Evolutionary conservation across 495 filamentous ascomycete species (phyloP), one percentile per base, ranked within the genome.

Genomic region (Cudoniella acicularis): DNA sequence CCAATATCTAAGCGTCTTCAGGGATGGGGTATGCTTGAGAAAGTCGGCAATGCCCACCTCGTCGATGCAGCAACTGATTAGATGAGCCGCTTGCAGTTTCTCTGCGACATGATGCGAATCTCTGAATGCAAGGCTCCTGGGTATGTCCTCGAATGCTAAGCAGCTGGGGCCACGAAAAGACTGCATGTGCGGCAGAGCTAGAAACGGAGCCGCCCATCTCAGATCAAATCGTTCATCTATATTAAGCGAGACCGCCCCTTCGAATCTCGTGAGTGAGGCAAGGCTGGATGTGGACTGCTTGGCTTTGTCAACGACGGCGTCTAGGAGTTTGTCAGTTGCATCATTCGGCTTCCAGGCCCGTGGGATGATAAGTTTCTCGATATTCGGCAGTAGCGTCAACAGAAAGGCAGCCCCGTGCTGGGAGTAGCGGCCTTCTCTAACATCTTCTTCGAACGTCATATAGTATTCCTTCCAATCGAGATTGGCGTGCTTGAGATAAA

Each of bases 381-480:
- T 58, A 57, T 74, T 67, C 3, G 68, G 71, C 16, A 74, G 71
- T 6, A 74, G 67, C 42, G 69, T 73, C 63, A 74, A 63, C 4
- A 70, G 56, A 54, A 73, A 73, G 42, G 63, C 64, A 64, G 67
- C 66, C 49, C 61, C 69, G 49, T 73, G 61, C 51, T 71, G 70
- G 42, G 70, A 74, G 59, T 71, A 72, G 60, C 69, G 62, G 36
- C 9, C 27, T 18, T 58, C 49, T 59, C 25, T 59, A n/a, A 59
- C 20, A 20, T 74, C 72, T 26, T 64, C 59, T 51, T 67, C 63
- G 48, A 72, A 63, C 48, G 46, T 54, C 56, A 62, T 52, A 62
- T 67, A 68, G 64, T 69, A 71, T 53, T 70, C 64, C 52, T 66
- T 68, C 69, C 72, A 74, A 67, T 74, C 65, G 40, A 74, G 63